A percentile compares a stretch with the other conserved stretches of the same genome.
Conservation (phyloP, 257 asterid genomes). For the Salvia miltiorrhiza region DNA sequence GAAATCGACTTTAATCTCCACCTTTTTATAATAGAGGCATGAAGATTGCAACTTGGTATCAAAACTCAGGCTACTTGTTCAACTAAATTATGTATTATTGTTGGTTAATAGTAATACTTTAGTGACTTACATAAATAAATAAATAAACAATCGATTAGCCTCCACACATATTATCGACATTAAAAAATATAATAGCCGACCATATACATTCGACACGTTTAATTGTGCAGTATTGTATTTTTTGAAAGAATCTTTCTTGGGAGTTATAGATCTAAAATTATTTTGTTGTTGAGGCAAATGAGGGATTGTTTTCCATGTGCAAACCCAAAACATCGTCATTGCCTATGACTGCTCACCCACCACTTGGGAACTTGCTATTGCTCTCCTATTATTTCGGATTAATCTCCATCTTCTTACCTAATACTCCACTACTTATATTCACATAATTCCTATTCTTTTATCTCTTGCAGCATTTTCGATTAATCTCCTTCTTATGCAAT, state of each 20-base stretch:
- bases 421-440: too few relatives aligned
- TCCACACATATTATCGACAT: constrained; percentile 4
- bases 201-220: constrained; percentile 16
- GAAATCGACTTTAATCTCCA: background rate
- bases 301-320: constrained; percentile 20
- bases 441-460: too few relatives aligned
- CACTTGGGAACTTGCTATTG: background rate
- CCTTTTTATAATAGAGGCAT: background rate
- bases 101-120: background rate
- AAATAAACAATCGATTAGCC: background rate
- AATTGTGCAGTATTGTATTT: background rate
- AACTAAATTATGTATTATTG: background rate
- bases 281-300: background rate
- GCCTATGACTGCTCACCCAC: constrained; percentile 13
- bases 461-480: background rate
- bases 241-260: background rate
- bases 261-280: constrained; percentile 16
- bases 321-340: constrained; percentile 8
- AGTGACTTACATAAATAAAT: background rate
- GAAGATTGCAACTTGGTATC: background rate
- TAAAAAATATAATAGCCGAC: background rate
- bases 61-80: constrained; percentile 6
- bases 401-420: too few relatives aligned
- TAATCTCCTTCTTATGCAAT: background rate
- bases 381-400: background rate